These are phyloP conservation scores for Solanum ossicruentum DNA, from an alignment of 257 asterid species.

Conservation along the genomic window DNA sequence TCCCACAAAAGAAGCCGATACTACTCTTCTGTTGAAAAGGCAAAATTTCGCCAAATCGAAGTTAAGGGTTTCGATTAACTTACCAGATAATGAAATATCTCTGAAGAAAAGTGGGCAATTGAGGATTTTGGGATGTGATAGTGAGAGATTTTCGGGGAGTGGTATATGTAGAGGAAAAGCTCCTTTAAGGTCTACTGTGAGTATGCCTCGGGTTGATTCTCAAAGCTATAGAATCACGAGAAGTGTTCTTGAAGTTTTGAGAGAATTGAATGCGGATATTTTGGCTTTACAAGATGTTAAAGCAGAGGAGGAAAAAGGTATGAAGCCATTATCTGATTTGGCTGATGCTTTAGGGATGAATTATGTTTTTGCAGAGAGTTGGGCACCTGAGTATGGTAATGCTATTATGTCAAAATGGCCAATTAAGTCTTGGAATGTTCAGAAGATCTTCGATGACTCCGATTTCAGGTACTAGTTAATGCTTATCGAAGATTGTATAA, in stretches of 20 bases:
- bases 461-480: conserved; percentile 60
- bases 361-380: conserved; percentile 90
- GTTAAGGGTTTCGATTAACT: conserved; percentile 70
- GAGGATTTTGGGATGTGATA: conserved; percentile 15
- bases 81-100: conserved; percentile 91
- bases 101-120: conserved; percentile 46
- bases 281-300: conserved; percentile 87
- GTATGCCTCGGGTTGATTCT: conserved; percentile 9
- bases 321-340: conserved; percentile 84
- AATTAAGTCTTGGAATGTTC: conserved; percentile 73
- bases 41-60: conserved; percentile 57
- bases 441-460: conserved; percentile 61
- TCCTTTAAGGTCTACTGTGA: conserved; percentile 25
- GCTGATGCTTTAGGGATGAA: conserved; percentile 85
- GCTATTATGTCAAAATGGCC: conserved; percentile 90
- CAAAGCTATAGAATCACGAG: conserved; percentile 13
- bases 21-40: conserved; percentile 22
- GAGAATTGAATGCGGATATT: conserved; percentile 73
- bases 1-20: conserved; percentile 7
- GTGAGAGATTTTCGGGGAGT: neutral
- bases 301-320: conserved; percentile 86
- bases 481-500: neutral
- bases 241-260: conserved; percentile 54
- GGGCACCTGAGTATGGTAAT: conserved; percentile 98
- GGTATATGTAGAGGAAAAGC: conserved; percentile 37